A percentile compares a stretch with the other conserved stretches of the same genome.
phyloP scores from a whole-genome alignment of 2,329 filamentous ascomycete species.

The Grosmannia penicillata region DNA sequence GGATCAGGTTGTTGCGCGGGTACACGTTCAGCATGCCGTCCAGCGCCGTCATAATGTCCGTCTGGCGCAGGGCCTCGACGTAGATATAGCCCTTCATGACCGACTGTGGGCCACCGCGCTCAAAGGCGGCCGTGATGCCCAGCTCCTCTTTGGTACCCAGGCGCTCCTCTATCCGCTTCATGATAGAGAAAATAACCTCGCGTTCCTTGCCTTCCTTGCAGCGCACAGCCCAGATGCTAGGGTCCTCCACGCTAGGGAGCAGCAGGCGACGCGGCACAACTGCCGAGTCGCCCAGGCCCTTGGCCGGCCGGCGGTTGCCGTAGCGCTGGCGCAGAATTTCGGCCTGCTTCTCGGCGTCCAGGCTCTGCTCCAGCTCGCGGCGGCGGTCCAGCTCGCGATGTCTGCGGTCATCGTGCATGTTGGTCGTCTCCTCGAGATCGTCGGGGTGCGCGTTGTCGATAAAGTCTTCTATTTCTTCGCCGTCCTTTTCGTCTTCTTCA shows the following conservation, averaged over 20 bases:
- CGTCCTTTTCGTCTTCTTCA: slow-evolving; percentile 80
- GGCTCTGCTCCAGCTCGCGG: slow-evolving; percentile 70
- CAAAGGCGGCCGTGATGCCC: slow-evolving; percentile 79
- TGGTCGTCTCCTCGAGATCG: slow-evolving; percentile 67
- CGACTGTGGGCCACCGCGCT: slow-evolving; percentile 62
- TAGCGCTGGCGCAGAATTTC: slow-evolving; percentile 79
- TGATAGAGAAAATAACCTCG: slow-evolving; percentile 76
- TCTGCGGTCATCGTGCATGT: slow-evolving; percentile 75
- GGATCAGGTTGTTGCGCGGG: slow-evolving; percentile 67
- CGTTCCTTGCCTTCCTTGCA: slow-evolving; percentile 93
- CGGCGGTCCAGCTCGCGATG: slow-evolving; percentile 90
- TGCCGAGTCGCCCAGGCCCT: slow-evolving; percentile 52
- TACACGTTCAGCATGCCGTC: slow-evolving; percentile 84
- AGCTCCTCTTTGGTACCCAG: slow-evolving; percentile 64
- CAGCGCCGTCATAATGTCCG: slow-evolving; percentile 69
- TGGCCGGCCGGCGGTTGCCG: slow-evolving; percentile 56
- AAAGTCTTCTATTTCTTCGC: slow-evolving; percentile 68
- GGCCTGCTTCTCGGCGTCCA: slow-evolving; percentile 90
- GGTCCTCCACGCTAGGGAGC: slow-evolving; percentile 86
- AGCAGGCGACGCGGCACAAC: slow-evolving; percentile 75
- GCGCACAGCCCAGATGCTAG: slow-evolving; percentile 85
- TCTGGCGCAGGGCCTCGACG: slow-evolving; percentile 76
- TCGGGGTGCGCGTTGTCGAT: slow-evolving; percentile 85
- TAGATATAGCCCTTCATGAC: slow-evolving; percentile 93
- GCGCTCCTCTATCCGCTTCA: slow-evolving; percentile 76